Percentiles rank a stretch among this genome's conserved stretches.
Conservation (phyloP, 2,329 filamentous ascomycete genomes). For the Monilinia fructigena region DNA sequence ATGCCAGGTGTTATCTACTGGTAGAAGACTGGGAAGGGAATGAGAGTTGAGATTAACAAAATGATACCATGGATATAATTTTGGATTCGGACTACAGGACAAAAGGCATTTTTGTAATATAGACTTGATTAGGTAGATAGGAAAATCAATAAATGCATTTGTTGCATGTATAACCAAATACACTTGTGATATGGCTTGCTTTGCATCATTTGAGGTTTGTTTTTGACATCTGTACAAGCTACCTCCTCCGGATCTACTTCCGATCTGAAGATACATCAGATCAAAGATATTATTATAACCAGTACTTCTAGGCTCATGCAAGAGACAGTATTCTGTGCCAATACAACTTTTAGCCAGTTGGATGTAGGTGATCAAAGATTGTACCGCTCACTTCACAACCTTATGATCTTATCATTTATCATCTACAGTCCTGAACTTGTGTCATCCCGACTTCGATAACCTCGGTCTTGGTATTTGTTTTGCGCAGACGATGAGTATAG, state of each 20-base stretch:
- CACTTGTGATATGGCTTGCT: neutral
- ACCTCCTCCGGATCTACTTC: too few species aligned
- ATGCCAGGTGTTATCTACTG: slow-evolving; percentile 65
- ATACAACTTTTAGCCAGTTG: neutral
- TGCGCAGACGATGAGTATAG: too few species aligned
- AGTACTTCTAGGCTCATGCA: neutral
- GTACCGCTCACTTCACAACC: neutral
- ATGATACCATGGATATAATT: neutral
- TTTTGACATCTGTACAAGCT: neutral
- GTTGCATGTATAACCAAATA: neutral
- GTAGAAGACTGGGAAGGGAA: neutral
- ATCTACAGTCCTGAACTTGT: neutral
- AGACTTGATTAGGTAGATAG: neutral
- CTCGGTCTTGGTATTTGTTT: too few species aligned
- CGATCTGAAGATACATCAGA: neutral
- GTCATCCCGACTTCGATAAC: too few species aligned
- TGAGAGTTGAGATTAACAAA: neutral
- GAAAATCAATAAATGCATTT: neutral
- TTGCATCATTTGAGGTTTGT: too few species aligned
- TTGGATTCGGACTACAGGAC: neutral
- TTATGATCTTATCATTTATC: neutral
- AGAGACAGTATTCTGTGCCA: neutral
- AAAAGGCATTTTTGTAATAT: neutral
- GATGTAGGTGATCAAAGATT: neutral
- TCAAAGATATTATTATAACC: neutral